Evolutionary conservation across 176 grass and related monocot species (phyloP).

Genomic region (Aegilops umbellulata): DNA sequence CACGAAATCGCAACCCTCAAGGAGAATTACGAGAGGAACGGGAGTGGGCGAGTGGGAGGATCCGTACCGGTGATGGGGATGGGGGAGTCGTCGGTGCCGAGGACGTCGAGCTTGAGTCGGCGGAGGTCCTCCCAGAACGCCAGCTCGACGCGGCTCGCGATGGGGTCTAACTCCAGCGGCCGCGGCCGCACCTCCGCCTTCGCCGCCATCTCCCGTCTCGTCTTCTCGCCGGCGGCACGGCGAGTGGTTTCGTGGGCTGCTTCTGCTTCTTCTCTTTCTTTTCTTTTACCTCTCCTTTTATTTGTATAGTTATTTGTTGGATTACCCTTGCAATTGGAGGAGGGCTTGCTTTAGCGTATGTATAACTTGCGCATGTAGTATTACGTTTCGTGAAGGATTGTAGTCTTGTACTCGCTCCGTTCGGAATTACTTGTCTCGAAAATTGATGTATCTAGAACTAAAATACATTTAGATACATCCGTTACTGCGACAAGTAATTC

Average conservation of each 20-base stretch:
- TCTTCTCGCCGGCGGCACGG: background rate
- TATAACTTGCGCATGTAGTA: background rate
- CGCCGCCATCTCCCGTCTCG: background rate
- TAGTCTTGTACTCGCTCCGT: too few relatives aligned
- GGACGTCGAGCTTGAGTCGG: constrained; percentile 76
- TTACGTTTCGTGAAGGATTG: background rate
- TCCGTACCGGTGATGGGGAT: constrained; percentile 54
- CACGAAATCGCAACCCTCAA: background rate
- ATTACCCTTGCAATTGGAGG: background rate
- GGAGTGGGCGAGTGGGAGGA: background rate
- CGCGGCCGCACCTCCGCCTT: background rate
- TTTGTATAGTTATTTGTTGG: background rate
- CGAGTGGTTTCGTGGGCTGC: background rate
- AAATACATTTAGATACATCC: too few relatives aligned
- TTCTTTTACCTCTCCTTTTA: background rate
- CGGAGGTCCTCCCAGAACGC: constrained; percentile 62
- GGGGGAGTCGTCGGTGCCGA: constrained; percentile 75
- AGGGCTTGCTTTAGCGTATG: constrained; percentile 25
- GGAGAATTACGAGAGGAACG: background rate
- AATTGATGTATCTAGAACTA: too few relatives aligned
- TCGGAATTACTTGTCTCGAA: too few relatives aligned
- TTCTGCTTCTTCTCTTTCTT: background rate
- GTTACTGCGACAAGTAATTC: too few relatives aligned
- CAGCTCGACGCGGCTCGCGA: constrained; percentile 19
- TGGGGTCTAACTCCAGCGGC: background rate